Conservation (phyloP, 1,139 yeast species). For the Keqinozyma sinolaborantium region DNA sequence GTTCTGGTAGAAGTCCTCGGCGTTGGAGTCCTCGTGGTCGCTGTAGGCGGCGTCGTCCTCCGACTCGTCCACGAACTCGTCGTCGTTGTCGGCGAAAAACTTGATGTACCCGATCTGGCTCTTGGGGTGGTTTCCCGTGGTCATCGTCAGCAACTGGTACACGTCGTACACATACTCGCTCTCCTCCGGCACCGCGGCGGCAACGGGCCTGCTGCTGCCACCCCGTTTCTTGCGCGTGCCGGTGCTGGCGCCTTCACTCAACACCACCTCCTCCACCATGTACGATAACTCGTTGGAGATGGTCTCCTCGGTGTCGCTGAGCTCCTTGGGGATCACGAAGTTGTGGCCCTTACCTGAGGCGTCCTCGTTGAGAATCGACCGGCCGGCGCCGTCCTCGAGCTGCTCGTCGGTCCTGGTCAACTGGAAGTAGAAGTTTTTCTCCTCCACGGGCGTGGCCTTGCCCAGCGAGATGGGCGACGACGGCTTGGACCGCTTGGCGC, state of each 20-base stretch:
- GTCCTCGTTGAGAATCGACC: slow-evolving; percentile 10
- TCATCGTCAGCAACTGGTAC: slow-evolving; percentile 46
- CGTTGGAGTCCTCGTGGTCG: slow-evolving; percentile 49
- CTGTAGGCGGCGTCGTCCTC: slow-evolving; percentile 40
- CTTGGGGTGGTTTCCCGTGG: slow-evolving; percentile 52
- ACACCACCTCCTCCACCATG: slow-evolving; percentile 60
- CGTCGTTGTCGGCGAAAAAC: slow-evolving; percentile 64
- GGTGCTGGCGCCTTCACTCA: slow-evolving; percentile 5
- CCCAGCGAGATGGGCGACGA: slow-evolving; percentile 29
- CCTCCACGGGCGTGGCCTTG: slow-evolving; percentile 11
- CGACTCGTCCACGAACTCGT: slow-evolving; percentile 14
- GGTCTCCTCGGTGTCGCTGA: slow-evolving; percentile 35
- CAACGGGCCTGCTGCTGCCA: slow-evolving; percentile 4
- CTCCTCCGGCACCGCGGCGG: slow-evolving; percentile 39
- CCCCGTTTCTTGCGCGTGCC: slow-evolving; percentile 7
- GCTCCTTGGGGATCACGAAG: slow-evolving; percentile 33
- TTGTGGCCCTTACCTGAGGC: slow-evolving; percentile 9
- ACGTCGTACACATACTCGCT: slow-evolving; percentile 89
- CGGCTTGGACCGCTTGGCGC: slow-evolving; percentile 44
- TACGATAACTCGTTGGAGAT: slow-evolving; percentile 63
- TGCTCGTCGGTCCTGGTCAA: slow-evolving; percentile 60
- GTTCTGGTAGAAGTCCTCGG: slow-evolving; percentile 87
- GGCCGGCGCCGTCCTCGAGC: slow-evolving; percentile 7
- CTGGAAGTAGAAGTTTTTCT: slow-evolving; percentile 43
- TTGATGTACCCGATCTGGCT: slow-evolving; percentile 62